phyloP scores from a whole-genome alignment of 371 early-diverging fungal species.

The Circinella minor region DNA sequence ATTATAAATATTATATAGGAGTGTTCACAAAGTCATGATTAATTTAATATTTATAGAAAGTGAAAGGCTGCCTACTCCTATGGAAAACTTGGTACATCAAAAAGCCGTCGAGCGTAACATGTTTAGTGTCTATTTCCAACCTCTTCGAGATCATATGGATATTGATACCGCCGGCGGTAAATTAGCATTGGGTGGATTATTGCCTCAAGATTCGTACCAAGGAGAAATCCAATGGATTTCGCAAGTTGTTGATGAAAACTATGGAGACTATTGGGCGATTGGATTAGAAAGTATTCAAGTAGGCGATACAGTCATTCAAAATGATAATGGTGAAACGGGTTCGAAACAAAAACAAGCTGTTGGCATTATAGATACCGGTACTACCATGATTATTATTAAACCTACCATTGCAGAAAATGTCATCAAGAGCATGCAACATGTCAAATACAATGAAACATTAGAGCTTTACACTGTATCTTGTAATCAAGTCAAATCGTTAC shows the following conservation, averaged over 20 bases:
- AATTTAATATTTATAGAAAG: background rate
- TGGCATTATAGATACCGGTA: conserved; percentile 48
- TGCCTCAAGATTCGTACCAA: conserved; percentile 18
- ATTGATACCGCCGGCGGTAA: conserved; percentile 37
- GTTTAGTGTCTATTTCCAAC: conserved; percentile 48
- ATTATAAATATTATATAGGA: background rate
- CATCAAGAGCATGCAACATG: background rate
- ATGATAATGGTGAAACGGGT: background rate
- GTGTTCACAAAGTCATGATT: background rate
- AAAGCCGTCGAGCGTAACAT: conserved; percentile 33
- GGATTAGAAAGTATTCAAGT: conserved; percentile 30
- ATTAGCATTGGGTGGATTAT: conserved; percentile 42
- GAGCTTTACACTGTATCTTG: conserved; percentile 18
- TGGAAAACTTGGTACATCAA: conserved; percentile 15
- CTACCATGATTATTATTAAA: conserved; percentile 37
- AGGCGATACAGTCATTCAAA: conserved; percentile 14
- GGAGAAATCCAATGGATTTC: conserved; percentile 13
- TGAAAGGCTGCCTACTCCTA: conserved; percentile 10
- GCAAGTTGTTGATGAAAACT: background rate
- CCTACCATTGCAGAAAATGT: background rate
- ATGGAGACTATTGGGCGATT: conserved; percentile 45
- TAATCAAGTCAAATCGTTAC: conserved; percentile 4
- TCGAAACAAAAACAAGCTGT: background rate
- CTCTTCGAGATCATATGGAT: conserved; percentile 20
- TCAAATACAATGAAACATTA: conserved; percentile 5